Conservation (phyloP, 257 asterid species). For the Fraxinus pennsylvanica region DNA sequence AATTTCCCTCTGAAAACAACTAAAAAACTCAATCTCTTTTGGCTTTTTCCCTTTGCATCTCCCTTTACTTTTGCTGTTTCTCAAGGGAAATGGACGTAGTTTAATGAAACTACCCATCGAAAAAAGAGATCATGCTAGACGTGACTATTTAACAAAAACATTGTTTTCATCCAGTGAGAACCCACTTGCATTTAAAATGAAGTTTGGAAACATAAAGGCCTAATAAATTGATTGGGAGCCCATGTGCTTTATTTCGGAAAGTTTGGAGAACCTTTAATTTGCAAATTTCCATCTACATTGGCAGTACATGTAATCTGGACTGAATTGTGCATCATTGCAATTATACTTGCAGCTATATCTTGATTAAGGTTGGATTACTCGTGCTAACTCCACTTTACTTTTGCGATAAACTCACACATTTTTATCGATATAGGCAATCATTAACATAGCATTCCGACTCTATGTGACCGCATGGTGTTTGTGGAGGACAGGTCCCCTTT, state of each 20-base stretch:
- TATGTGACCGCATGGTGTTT: slow-evolving; percentile 57
- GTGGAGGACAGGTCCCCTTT: slow-evolving; percentile 52
- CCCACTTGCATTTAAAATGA: not conserved
- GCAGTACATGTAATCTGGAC: not conserved
- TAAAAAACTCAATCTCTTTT: not conserved
- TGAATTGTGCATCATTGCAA: not conserved
- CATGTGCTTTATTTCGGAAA: not conserved
- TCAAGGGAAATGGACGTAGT: not conserved
- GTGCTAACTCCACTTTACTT: not conserved
- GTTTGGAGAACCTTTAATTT: not conserved
- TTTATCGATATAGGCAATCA: slow-evolving; percentile 35
- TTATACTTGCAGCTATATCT: not conserved
- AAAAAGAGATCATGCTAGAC: not conserved
- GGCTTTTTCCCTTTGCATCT: not conserved
- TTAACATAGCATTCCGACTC: slow-evolving; percentile 53
- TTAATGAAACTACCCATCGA: not conserved
- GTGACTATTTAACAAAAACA: not conserved
- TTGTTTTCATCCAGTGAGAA: not conserved
- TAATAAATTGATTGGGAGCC: not conserved
- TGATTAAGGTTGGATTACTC: not conserved
- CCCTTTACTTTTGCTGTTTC: not conserved
- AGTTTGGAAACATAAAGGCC: not conserved
- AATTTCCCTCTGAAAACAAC: not conserved
- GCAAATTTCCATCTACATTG: not conserved
- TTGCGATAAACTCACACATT: not conserved